Evolutionary conservation across 345 rosid species (phyloP).

Genomic region (Combretum micranthum): DNA sequence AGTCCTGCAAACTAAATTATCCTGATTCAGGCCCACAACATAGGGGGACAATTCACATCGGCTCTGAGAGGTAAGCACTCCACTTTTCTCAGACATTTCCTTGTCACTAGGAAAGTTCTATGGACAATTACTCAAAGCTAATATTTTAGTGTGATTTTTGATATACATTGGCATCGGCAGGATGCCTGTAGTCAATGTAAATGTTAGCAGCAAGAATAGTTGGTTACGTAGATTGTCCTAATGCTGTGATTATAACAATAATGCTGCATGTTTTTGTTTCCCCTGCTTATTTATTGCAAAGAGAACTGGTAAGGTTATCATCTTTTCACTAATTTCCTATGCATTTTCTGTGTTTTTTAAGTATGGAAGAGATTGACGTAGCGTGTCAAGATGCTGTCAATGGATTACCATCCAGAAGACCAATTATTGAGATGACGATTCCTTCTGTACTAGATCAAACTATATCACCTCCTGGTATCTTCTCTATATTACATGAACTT

Average conservation of each 20-base stretch:
- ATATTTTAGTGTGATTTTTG: too few relatives aligned
- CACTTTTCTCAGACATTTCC: background rate
- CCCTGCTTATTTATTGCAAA: too few relatives aligned
- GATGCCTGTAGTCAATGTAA: too few relatives aligned
- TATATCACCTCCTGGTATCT: constrained; percentile 69
- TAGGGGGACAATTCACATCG: constrained; percentile 62
- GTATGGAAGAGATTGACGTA: constrained; percentile 73
- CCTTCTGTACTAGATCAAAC: constrained; percentile 74
- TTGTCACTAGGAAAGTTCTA: too few relatives aligned
- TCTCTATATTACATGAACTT: background rate
- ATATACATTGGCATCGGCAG: too few relatives aligned
- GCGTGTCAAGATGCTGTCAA: constrained; percentile 72
- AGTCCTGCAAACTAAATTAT: constrained; percentile 43
- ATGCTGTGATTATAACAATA: too few relatives aligned
- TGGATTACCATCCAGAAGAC: constrained; percentile 64
- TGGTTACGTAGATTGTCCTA: too few relatives aligned
- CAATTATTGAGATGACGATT: constrained; percentile 87
- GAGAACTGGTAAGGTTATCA: too few relatives aligned
- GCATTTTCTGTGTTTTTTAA: constrained; percentile 13
- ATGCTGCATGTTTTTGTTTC: too few relatives aligned
- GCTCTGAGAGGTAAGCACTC: constrained; percentile 55
- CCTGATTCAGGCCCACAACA: constrained; percentile 68
- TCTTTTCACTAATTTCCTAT: background rate
- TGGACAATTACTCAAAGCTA: too few relatives aligned
- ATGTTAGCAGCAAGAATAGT: too few relatives aligned